Evolutionary conservation across 768 basidiomycete genomes (phyloP).

Genomic region (Mrakia gelida): DNA sequence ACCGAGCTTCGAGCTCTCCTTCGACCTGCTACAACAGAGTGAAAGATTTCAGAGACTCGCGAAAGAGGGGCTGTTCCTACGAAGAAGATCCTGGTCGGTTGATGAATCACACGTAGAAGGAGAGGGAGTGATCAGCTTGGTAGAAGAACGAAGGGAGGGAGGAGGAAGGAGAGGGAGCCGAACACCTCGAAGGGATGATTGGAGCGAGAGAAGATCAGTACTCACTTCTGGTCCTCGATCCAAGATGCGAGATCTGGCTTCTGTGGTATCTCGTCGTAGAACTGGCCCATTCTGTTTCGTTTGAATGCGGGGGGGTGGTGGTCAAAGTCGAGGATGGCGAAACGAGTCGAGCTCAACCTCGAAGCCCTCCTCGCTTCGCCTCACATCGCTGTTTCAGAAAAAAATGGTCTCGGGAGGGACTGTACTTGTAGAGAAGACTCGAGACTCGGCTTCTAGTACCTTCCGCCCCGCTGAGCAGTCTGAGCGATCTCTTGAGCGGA

Average conservation of each 20-base stretch:
- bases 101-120: too few species aligned
- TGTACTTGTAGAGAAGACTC: too few species aligned
- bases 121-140: not conserved
- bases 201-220: not conserved
- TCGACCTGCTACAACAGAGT: not conserved
- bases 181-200: not conserved
- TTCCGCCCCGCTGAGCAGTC: too few species aligned
- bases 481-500: too few species aligned
- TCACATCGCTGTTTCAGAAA: too few species aligned
- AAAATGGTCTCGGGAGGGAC: too few species aligned
- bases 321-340: too few species aligned
- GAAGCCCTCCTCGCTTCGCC: too few species aligned
- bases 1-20: not conserved
- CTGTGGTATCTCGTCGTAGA: conserved; percentile 20
- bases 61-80: conserved; percentile 22
- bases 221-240: conserved; percentile 16
- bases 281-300: conserved; percentile 7
- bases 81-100: conserved; percentile 7
- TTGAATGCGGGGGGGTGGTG: too few species aligned
- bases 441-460: too few species aligned
- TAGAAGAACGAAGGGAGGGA: not conserved
- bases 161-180: not conserved
- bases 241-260: not conserved
- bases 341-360: too few species aligned
- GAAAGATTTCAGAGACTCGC: too few species aligned